Evolutionary conservation across 768 basidiomycete species (phyloP).

Genomic region (Suillus lakei): DNA sequence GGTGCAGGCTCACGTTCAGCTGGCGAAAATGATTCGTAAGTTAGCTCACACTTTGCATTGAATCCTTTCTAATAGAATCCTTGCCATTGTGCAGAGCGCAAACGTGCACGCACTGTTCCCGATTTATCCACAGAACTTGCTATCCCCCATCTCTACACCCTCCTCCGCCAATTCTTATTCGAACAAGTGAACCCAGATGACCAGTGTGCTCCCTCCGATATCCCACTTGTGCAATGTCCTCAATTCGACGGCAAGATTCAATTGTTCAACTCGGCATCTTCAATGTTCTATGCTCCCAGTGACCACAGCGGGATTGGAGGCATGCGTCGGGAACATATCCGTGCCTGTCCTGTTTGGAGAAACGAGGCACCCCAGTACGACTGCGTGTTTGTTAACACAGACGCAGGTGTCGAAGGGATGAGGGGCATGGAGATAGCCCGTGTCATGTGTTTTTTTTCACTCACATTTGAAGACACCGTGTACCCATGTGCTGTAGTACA

Average conservation of each 20-base stretch:
- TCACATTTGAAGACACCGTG: too few relatives aligned
- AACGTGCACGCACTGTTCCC: background rate
- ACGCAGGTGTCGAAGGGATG: too few relatives aligned
- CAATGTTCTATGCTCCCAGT: too few relatives aligned
- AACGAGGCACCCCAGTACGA: too few relatives aligned
- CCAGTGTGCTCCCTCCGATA: background rate
- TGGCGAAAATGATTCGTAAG: background rate
- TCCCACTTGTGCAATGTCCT: background rate
- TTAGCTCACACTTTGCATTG: background rate
- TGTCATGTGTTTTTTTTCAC: too few relatives aligned
- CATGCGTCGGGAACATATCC: too few relatives aligned
- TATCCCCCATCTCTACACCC: background rate
- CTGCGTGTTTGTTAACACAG: too few relatives aligned
- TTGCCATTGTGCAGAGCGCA: too few relatives aligned
- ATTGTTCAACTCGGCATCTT: background rate
- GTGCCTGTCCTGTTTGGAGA: too few relatives aligned
- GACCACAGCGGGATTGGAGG: too few relatives aligned
- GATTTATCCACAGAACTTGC: background rate
- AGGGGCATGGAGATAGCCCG: too few relatives aligned
- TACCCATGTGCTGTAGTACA: too few relatives aligned
- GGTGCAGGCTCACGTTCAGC: background rate
- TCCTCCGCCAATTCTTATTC: background rate
- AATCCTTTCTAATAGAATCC: background rate
- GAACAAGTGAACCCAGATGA: background rate
- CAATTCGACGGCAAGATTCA: accelerated